Conservation (phyloP, 1,284 basidiomycete genomes). For the Pseudozyma tsukubaensis region DNA sequence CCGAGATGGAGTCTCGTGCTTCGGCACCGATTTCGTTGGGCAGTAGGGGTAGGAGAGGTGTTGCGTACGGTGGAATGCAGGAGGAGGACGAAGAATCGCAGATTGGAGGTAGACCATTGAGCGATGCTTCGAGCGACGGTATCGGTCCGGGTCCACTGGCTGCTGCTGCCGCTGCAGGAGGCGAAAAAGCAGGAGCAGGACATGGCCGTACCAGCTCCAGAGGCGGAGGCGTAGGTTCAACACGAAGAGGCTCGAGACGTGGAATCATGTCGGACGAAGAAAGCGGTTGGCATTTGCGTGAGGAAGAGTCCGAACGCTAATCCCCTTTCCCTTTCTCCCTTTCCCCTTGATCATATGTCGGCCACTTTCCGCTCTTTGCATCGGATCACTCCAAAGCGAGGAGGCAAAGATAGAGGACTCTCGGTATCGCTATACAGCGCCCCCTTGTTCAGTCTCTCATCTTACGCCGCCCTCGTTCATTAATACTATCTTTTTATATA, state of each 20-base stretch:
- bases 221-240: constrained; percentile 5
- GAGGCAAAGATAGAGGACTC: constrained; percentile 20
- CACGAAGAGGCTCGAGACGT: constrained; percentile 21
- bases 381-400: not conserved
- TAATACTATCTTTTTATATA: not conserved
- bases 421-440: not conserved
- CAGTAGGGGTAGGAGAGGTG: constrained; percentile 51
- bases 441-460: constrained; percentile 31
- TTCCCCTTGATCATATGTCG: not conserved
- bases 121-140: constrained; percentile 4
- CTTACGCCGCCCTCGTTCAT: not conserved
- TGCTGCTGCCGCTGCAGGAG: constrained; percentile 39
- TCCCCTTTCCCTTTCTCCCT: not conserved
- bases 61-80: constrained; percentile 48
- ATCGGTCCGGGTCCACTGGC: constrained; percentile 30
- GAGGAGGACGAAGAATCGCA: constrained; percentile 47
- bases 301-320: constrained; percentile 39
- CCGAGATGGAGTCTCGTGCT: constrained; percentile 40
- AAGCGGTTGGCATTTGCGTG: constrained; percentile 51
- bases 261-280: constrained; percentile 43
- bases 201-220: constrained; percentile 10
- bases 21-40: constrained; percentile 52
- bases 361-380: not conserved
- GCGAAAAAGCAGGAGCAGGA: constrained; percentile 14
- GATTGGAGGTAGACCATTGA: constrained; percentile 23